Evolutionary conservation across 2,329 filamentous ascomycete species (phyloP), one percentile per base, ranked within the genome.

Genomic region (Coniochaeta prunicola): DNA sequence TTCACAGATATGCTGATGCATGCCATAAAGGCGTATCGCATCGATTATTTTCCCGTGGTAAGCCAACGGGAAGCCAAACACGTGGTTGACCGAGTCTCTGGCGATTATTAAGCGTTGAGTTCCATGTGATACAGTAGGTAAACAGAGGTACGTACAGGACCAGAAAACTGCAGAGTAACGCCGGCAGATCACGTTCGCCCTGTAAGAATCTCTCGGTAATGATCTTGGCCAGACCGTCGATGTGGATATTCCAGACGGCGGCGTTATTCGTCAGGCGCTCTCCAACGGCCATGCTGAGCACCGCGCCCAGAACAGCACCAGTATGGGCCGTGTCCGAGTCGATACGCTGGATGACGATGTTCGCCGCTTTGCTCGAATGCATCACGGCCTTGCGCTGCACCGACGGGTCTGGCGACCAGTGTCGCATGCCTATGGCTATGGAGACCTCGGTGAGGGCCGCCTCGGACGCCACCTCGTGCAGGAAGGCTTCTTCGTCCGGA

Each of bases 281-380:
- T 1, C 63, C 64, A 42, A 69, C 65, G 4, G 63, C 65, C 62
- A 69, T 66, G 1, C 64, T 68, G 31, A 59, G 26, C 15, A 68
- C 65, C 1, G 67, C 58, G 9, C 50, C 64, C 1, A 69, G 59
- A 50, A 69, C 61, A 9, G 64, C 64, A 58, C 66, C 66, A 7
- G 61, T 64, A 7, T 58, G 57, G 4, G 59, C 59, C 31, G 28
- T 56, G 24, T 58, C 57, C 2, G 63, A 64, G 2, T 45, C 42
- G 15, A 69, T 64, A 30, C 56, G 61, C 13, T 63, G 55, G 28
- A 67, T 66, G 26, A 67, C 62, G 21, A 62, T 57, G 21, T 61
- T 60, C 0, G 63, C 59, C 6, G 67, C 67, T 21, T 57, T 62
- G 13, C 59, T 64, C 10, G 58, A 64, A 42, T 63, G 59, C 3